These are phyloP conservation scores for Sclerotinia glacialis DNA, from an alignment of 2,329 filamentous ascomycete genomes.

Conservation along the genomic window DNA sequence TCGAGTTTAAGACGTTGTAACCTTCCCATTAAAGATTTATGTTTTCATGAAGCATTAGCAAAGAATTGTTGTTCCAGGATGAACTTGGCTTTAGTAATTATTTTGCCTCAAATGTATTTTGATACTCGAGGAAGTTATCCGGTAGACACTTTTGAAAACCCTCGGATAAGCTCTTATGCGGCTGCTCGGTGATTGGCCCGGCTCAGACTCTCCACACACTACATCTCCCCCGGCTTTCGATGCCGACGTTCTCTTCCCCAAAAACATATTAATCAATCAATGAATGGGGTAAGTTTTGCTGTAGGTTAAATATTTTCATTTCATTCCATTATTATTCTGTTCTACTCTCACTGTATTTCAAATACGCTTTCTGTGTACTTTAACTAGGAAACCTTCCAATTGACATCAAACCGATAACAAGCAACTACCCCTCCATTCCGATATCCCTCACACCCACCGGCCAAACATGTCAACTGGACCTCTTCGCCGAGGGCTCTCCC, in stretches of 20 bases:
- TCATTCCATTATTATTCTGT: not conserved
- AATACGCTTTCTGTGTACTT: not conserved
- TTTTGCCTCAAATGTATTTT: not conserved
- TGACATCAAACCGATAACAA: not conserved
- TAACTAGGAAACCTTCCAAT: not conserved
- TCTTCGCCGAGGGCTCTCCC: constrained; percentile 64
- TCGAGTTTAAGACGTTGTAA: not conserved
- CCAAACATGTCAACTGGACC: constrained; percentile 30
- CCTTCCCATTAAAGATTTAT: not conserved
- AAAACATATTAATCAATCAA: constrained; percentile 6
- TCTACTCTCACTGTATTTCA: not conserved
- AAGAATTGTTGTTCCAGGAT: not conserved
- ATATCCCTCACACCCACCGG: not conserved
- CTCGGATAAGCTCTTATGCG: constrained; percentile 17
- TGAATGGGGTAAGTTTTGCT: constrained; percentile 9
- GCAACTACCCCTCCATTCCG: constrained; percentile 9
- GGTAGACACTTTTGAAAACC: not conserved
- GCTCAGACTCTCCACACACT: not conserved
- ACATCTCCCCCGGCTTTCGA: constrained; percentile 6
- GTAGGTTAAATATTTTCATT: not conserved
- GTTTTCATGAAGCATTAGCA: not conserved
- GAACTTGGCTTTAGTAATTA: not conserved
- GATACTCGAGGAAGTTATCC: not conserved
- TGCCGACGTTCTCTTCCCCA: constrained; percentile 18
- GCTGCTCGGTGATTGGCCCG: not conserved